Evolutionary conservation across 345 rosid species (phyloP).

Genomic region (Excoecaria agallocha): DNA sequence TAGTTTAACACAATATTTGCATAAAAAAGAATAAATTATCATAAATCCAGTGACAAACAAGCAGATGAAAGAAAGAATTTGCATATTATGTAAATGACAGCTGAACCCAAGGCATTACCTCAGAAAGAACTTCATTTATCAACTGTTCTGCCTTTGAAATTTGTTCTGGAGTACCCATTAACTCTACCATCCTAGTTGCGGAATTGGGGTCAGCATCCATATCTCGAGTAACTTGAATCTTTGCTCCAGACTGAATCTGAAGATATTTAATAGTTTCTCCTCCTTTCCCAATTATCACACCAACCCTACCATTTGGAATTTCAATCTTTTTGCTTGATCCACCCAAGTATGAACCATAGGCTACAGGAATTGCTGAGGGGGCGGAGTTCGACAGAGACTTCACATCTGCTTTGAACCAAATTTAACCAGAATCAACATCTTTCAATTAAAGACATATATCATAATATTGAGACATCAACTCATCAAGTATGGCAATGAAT

Average conservation of each 20-base stretch:
- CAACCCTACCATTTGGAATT: conserved; percentile 88
- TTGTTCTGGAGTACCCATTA: conserved; percentile 78
- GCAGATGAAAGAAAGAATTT: neutral
- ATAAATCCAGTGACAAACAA: neutral
- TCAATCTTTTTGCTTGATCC: conserved; percentile 84
- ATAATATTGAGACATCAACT: neutral
- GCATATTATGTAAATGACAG: neutral
- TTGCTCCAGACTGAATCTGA: conserved; percentile 92
- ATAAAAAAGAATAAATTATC: neutral
- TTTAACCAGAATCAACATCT: neutral
- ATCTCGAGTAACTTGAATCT: conserved; percentile 96
- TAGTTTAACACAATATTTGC: neutral
- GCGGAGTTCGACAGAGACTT: conserved; percentile 48
- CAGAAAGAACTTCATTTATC: conserved; percentile 87
- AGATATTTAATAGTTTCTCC: conserved; percentile 97
- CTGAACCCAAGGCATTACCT: conserved; percentile 34
- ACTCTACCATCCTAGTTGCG: conserved; percentile 66
- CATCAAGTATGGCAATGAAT: neutral
- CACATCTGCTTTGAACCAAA: conserved; percentile 41
- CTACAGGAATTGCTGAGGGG: conserved; percentile 55
- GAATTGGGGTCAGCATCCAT: conserved; percentile 86
- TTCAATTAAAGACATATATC: neutral
- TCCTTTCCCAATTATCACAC: conserved; percentile 95
- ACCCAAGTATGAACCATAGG: conserved; percentile 66
- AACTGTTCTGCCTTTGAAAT: conserved; percentile 85